These are phyloP conservation scores for Yamadazyma spencermartinsiae DNA, from an alignment of 1,139 yeast genomes.

Conservation along the genomic window DNA sequence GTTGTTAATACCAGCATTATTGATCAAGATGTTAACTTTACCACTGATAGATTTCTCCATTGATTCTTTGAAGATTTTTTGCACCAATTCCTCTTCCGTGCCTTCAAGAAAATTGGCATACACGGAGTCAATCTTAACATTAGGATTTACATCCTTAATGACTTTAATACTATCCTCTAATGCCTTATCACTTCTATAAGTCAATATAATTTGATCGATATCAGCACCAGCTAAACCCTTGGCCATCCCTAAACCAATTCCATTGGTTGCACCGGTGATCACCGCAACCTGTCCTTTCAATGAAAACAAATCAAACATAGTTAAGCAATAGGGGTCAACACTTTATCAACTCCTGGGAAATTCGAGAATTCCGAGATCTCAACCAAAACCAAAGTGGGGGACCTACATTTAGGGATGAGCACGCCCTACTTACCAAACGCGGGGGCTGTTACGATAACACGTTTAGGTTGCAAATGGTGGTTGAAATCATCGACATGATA, in stretches of 20 bases:
- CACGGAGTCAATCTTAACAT: slow-evolving; percentile 17
- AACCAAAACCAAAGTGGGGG: too few species aligned
- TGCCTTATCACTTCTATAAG: slow-evolving; percentile 20
- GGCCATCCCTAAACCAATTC: slow-evolving; percentile 34
- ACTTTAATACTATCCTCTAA: slow-evolving; percentile 16
- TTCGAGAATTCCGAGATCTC: too few species aligned
- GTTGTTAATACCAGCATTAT: slow-evolving; percentile 52
- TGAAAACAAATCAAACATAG: slow-evolving; percentile 21
- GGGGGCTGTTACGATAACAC: too few species aligned
- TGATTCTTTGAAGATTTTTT: slow-evolving; percentile 18
- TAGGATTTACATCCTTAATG: slow-evolving; percentile 16
- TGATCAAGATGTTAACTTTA: slow-evolving; percentile 48
- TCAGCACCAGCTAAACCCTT: slow-evolving; percentile 32
- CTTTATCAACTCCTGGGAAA: too few species aligned
- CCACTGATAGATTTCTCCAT: slow-evolving; percentile 23
- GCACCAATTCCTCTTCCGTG: slow-evolving; percentile 16
- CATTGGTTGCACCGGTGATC: slow-evolving; percentile 32
- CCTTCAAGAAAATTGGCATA: slow-evolving; percentile 19
- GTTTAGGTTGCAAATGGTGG: too few species aligned
- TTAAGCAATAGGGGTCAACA: too few species aligned
- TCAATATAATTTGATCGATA: slow-evolving; percentile 24
- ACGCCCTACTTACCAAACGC: too few species aligned
- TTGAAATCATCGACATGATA: too few species aligned
- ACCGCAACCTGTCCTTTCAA: slow-evolving; percentile 33
- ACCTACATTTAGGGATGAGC: too few species aligned